Percentiles rank a stretch among this genome's conserved stretches.
These are phyloP conservation scores for Fraxinus cuspidata DNA, from an alignment of 257 asterid species.

Conservation along the genomic window DNA sequence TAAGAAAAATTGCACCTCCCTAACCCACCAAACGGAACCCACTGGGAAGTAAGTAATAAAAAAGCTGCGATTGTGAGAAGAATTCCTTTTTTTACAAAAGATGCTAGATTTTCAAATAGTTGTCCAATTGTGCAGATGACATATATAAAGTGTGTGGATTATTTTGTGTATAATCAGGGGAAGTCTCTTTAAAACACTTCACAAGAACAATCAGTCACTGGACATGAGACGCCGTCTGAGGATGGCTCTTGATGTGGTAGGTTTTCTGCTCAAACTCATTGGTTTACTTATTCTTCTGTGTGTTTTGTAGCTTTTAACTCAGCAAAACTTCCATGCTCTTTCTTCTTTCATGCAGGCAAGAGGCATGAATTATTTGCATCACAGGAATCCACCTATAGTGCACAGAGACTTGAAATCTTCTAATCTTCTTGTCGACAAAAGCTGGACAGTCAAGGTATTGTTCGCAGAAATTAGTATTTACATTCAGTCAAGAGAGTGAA, in stretches of 20 bases:
- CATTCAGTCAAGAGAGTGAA: not conserved
- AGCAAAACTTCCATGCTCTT: conserved; percentile 8
- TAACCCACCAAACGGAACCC: not conserved
- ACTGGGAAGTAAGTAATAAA: not conserved
- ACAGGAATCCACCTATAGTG: conserved; percentile 73
- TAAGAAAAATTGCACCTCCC: not conserved
- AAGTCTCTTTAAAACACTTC: conserved; percentile 68
- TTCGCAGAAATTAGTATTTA: not conserved
- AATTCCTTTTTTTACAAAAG: not conserved
- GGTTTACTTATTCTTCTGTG: not conserved
- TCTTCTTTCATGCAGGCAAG: conserved; percentile 52
- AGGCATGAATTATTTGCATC: conserved; percentile 84
- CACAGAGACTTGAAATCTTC: conserved; percentile 85
- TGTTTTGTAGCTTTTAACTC: not conserved
- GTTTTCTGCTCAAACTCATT: conserved; percentile 20
- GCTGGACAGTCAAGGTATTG: conserved; percentile 76
- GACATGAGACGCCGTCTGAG: conserved; percentile 64
- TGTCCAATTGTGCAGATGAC: not conserved
- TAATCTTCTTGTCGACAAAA: conserved; percentile 73
- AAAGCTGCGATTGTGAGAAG: not conserved
- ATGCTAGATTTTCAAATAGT: not conserved
- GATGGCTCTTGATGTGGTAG: conserved; percentile 81
- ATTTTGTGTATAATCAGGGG: conserved; percentile 56
- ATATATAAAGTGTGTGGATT: not conserved
- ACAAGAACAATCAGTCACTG: conserved; percentile 52